Evolutionary conservation across 768 basidiomycete genomes (phyloP), one percentile per base, ranked within the genome.

Genomic region (Boletus bicolor): DNA sequence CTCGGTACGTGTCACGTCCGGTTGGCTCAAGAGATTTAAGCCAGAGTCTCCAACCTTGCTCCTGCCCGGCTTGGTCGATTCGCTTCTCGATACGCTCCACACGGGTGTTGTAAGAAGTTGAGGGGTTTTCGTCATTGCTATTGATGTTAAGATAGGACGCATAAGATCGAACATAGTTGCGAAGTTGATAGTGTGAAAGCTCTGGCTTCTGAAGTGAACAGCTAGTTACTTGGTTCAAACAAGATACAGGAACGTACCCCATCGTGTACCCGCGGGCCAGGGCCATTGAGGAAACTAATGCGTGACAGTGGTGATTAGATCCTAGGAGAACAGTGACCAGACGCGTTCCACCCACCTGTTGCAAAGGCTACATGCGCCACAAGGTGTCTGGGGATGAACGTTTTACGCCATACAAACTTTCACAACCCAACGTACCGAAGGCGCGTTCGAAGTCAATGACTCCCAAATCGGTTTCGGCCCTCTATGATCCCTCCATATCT

Each of bases 1-100:
- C 73, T 11, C 65, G 68, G 24, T 65, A 61, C 3, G 60, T 60
- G 47, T 64, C 50, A 0, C 24, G 35, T 11, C 58, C 67, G 7
- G 56, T 60, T 35, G 47, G 51, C 28, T 28, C 28, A 4, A 28
- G 28, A 4, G 28, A 28, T 28, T 28, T 28, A 4, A 28, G 28
- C 28, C 28, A 28, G 6, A 28, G 28, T 28, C 28, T 28, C 28
- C 28, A 28, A 28, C 28, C 28, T 28, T 28, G 28, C 28, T 28
- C 28, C 6, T 28, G 28, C 2, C 28, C 28, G 28, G 28, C 28
- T 28, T 28, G 28, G 28, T 70, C 62, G 19, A 61, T 49, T 1
- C 68, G 59, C 56, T 79, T 79, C 53, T 77, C 71, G 28, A 75
- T 65, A 8, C 67, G 64, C 49, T 81, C 77, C 8, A 82, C 77